These are phyloP conservation scores for Saccharomyces pastorianus DNA, from an alignment of 1,139 yeast species.

Conservation along the genomic window DNA sequence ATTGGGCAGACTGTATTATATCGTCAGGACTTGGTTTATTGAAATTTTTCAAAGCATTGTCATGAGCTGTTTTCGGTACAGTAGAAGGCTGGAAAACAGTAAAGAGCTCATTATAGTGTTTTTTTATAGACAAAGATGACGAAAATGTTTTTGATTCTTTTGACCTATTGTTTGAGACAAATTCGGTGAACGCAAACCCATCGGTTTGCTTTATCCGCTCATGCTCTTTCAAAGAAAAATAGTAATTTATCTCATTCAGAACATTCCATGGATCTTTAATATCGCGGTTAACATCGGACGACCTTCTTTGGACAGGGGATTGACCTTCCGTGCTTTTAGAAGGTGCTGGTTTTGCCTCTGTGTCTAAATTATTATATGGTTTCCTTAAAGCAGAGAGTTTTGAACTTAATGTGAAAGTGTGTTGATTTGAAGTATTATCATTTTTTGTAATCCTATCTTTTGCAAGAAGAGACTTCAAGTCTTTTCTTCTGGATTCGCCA, in stretches of 20 bases:
- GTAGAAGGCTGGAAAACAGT: slow-evolving; percentile 21
- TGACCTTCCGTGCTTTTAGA: neutral
- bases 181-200: neutral
- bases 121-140: slow-evolving; percentile 8
- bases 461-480: neutral
- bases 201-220: neutral
- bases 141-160: neutral
- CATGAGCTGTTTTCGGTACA: slow-evolving; percentile 15
- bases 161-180: neutral
- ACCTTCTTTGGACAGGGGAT: neutral
- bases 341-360: neutral
- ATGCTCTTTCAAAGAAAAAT: neutral
- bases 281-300: neutral
- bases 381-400: slow-evolving; percentile 8
- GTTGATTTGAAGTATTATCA: neutral
- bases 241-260: neutral
- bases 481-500: neutral
- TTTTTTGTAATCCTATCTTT: neutral
- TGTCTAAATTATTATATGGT: neutral
- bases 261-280: neutral
- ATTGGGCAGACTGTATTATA: slow-evolving; percentile 53
- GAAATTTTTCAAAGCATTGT: slow-evolving; percentile 50
- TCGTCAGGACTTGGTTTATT: slow-evolving; percentile 80
- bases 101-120: slow-evolving; percentile 16
- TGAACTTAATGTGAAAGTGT: slow-evolving; percentile 2